Base-by-base conservation (phyloP, 768 basidiomycete species). In the Cyclocybe aegerita region DNA sequence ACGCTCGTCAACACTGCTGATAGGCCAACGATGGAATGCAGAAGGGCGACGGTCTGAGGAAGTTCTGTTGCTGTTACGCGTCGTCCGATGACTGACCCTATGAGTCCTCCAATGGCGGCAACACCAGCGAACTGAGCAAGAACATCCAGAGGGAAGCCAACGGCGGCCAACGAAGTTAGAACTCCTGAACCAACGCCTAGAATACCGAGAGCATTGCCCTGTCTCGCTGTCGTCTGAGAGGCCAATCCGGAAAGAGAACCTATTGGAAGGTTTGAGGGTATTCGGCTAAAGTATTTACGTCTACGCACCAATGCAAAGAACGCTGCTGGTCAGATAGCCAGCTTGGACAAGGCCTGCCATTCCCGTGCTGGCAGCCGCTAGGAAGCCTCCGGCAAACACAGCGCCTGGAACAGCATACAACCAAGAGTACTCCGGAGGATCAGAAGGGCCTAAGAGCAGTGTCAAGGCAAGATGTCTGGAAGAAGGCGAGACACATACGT, bases 381-480 rank as follows among this genome's bases (percentile, higher is more conserved):
- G 66, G 70, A 90, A 92, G 2, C 88, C 92, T 37, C 90, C 89
- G 2, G 88, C 83, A 64, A 93, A 94, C 4, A 92, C 80, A 7
- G 83, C 77, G 7, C 86, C 92, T 14, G 92, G 92, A 47, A 93
- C 66, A 16, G 79, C 78, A 59, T 93, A 93, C 8, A 94, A 69
- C 83, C 86, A 92, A 1, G 85, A 80, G 67, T 93, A 93, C 62
- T 94, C 92, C 4, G 92, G 90, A 7, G 92, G 92, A 67, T 94
- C 92, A 44, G 82, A 85, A 10, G 85, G 83, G 32, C 88, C 86
- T 89, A n/a, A n/a, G n/a, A n/a, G n/a, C n/a, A n/a, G n/a, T n/a
- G n/a, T n/a, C n/a, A n/a, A n/a, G n/a, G n/a, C n/a, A n/a, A n/a
- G n/a, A n/a, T n/a, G n/a, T n/a, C n/a, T n/a, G n/a, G n/a, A n/a